A percentile compares a stretch with the other conserved stretches of the same genome.
Evolutionary conservation across 345 rosid species (phyloP).

Genomic region (Eucalyptus tenuipes): DNA sequence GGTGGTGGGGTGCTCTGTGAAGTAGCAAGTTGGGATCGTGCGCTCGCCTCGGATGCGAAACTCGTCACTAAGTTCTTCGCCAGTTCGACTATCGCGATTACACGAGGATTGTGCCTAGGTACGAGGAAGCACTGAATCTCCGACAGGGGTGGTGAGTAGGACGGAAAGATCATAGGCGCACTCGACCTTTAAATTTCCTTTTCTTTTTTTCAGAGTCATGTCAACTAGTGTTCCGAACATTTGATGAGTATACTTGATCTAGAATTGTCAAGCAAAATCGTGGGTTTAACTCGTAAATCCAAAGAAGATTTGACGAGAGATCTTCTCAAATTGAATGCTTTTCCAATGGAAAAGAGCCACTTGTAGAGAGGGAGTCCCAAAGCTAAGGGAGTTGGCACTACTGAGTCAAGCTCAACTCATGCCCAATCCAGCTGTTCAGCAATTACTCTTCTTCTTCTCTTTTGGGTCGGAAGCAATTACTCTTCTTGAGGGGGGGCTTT

Average conservation of each 20-base stretch:
- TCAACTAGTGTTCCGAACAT: background rate
- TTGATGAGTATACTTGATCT: background rate
- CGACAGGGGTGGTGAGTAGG: background rate
- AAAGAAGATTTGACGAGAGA: background rate
- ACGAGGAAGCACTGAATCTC: background rate
- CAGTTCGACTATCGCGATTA: background rate
- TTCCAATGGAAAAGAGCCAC: background rate
- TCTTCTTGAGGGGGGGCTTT: background rate
- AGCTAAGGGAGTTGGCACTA: background rate
- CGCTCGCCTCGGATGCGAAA: background rate
- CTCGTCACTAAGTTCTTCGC: background rate
- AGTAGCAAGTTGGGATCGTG: background rate
- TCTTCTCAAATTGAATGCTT: background rate
- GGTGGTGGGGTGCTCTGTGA: background rate
- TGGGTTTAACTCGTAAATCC: background rate
- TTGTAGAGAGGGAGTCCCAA: background rate
- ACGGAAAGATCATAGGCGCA: background rate
- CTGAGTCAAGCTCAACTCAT: background rate
- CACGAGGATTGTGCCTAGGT: background rate
- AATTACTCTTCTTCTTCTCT: background rate
- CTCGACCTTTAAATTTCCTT: background rate
- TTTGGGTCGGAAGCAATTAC: background rate
- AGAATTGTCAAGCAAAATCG: background rate
- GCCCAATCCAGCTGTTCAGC: background rate
- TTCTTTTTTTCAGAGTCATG: background rate